These are phyloP conservation scores for Pyrenophora teres DNA, from an alignment of 2,329 filamentous ascomycete genomes.

Conservation along the genomic window DNA sequence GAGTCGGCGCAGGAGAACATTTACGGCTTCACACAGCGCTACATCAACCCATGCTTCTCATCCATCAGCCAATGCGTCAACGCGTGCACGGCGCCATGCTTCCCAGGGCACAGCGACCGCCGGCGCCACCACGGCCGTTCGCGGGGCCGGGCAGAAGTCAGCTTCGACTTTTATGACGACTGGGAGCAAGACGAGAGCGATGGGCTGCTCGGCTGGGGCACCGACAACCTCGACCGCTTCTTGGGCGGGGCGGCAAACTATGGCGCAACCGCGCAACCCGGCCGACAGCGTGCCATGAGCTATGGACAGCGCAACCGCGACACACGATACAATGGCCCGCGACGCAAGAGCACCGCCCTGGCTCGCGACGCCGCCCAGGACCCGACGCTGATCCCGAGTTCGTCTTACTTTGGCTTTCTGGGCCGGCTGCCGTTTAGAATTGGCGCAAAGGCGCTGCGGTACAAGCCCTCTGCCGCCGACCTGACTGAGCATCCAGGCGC, in stretches of 20 bases:
- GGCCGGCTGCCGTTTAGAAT: slow-evolving; percentile 83
- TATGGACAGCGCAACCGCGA: slow-evolving; percentile 72
- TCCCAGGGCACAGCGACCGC: slow-evolving; percentile 75
- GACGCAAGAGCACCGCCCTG: slow-evolving; percentile 61
- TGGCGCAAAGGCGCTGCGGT: slow-evolving; percentile 76
- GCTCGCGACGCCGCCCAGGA: slow-evolving; percentile 62
- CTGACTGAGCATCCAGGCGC: slow-evolving; percentile 81
- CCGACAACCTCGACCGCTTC: slow-evolving; percentile 83
- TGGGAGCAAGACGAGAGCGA: slow-evolving; percentile 76
- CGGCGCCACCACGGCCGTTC: slow-evolving; percentile 67
- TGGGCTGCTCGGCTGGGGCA: slow-evolving; percentile 74
- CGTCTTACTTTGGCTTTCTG: slow-evolving; percentile 82
- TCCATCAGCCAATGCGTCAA: slow-evolving; percentile 69
- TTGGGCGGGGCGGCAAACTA: slow-evolving; percentile 69
- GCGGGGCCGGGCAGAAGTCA: slow-evolving; percentile 73
- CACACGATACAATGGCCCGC: slow-evolving; percentile 33
- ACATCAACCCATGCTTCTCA: slow-evolving; percentile 78
- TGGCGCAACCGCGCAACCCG: slow-evolving; percentile 61
- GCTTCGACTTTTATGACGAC: slow-evolving; percentile 97
- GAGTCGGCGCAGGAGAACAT: slow-evolving; percentile 90
- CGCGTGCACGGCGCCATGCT: slow-evolving; percentile 70
- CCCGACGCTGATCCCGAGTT: slow-evolving; percentile 87
- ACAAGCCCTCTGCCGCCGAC: slow-evolving; percentile 89
- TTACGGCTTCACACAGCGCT: slow-evolving; percentile 85
- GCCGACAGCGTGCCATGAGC: slow-evolving; percentile 81